These are phyloP conservation scores for Massarina eburnea DNA, from an alignment of 2,329 filamentous ascomycete species.

Conservation along the genomic window DNA sequence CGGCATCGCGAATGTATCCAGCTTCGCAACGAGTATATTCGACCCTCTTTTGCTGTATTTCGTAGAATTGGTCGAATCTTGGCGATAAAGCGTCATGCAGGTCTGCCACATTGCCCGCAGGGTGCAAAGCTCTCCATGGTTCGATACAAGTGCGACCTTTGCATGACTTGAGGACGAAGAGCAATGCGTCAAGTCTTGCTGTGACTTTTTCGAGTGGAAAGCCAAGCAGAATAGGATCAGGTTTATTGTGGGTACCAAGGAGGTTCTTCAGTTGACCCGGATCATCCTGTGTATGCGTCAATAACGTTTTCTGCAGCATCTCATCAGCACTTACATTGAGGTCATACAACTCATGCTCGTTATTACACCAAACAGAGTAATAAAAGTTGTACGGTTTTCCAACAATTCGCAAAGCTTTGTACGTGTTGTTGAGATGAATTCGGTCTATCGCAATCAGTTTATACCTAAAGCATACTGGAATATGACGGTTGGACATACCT, in stretches of 20 bases:
- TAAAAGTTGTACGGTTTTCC: constrained; percentile 60
- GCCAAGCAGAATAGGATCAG: constrained; percentile 6
- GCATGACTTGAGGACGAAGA: constrained; percentile 65
- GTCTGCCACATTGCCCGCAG: constrained; percentile 54
- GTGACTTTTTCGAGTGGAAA: constrained; percentile 14
- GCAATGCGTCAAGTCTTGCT: constrained; percentile 54
- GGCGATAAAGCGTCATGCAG: constrained; percentile 54
- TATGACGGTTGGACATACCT: constrained; percentile 6
- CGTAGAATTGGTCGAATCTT: constrained; percentile 58
- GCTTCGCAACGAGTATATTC: constrained; percentile 56
- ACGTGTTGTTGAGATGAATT: constrained; percentile 54
- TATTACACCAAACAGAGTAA: constrained; percentile 70
- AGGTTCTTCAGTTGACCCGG: constrained; percentile 25
- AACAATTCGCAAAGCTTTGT: constrained; percentile 61
- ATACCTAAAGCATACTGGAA: too few relatives aligned
- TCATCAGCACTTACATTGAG: constrained; percentile 49
- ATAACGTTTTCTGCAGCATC: not conserved
- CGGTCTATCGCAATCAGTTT: constrained; percentile 2
- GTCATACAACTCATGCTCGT: constrained; percentile 68
- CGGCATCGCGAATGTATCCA: constrained; percentile 59
- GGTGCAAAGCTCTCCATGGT: constrained; percentile 62
- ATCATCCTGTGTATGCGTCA: constrained; percentile 27
- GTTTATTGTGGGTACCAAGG: constrained; percentile 35
- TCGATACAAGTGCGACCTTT: constrained; percentile 55
- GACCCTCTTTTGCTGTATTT: constrained; percentile 52